A percentile compares a stretch with the other conserved stretches of the same genome.
Conservation (phyloP, 2,329 filamentous ascomycete species). For the Colletotrichum higginsianum region DNA sequence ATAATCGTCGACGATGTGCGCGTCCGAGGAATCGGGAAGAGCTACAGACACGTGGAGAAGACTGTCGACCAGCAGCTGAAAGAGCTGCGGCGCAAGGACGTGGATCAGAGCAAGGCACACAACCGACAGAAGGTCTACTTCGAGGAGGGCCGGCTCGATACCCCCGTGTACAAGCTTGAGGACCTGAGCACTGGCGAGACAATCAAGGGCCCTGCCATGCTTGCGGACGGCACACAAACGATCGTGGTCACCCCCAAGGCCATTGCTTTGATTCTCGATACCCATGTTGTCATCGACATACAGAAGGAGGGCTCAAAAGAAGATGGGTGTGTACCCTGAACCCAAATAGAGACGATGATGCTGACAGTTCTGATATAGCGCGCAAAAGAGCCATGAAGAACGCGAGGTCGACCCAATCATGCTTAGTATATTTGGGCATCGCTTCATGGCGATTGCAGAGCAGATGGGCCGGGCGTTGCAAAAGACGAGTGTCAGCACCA, state of each 20-base stretch:
- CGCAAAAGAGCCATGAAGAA: constrained; percentile 41
- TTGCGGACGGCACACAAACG: constrained; percentile 91
- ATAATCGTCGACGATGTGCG: constrained; percentile 93
- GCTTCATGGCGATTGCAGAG: constrained; percentile 90
- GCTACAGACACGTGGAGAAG: constrained; percentile 83
- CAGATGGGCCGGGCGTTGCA: constrained; percentile 87
- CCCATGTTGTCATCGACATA: constrained; percentile 91
- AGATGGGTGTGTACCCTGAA: constrained; percentile 41
- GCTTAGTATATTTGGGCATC: constrained; percentile 84
- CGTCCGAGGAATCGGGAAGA: constrained; percentile 90
- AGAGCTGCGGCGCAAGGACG: constrained; percentile 73
- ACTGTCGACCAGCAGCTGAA: constrained; percentile 89
- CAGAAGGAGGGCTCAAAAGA: constrained; percentile 65
- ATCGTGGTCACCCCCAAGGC: constrained; percentile 89
- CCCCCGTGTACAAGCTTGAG: constrained; percentile 86
- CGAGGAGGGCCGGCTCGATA: constrained; percentile 82
- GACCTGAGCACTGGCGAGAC: constrained; percentile 80
- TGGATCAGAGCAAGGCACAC: constrained; percentile 73
- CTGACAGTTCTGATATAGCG: constrained; percentile 39
- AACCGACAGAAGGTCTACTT: constrained; percentile 82
- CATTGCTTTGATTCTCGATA: constrained; percentile 83
- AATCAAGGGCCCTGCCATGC: constrained; percentile 84
- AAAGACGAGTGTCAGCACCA: constrained; percentile 85
- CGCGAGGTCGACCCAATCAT: constrained; percentile 77
- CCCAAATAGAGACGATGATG: constrained; percentile 42